phyloP scores from a whole-genome alignment of 208 protist species.

The Naegleria gruberi region DNA sequence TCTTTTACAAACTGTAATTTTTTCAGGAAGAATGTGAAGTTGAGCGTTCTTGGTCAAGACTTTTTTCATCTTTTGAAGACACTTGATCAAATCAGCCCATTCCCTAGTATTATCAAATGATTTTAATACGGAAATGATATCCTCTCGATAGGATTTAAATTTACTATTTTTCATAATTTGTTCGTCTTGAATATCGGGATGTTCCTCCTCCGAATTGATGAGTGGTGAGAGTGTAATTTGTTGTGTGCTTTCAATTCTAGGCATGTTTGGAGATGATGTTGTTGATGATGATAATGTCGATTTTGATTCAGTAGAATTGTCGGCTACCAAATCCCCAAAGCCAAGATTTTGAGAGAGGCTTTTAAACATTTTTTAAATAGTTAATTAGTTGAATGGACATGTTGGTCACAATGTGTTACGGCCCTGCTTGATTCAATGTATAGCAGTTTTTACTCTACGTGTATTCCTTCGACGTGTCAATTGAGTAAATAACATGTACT shows the following conservation, averaged over 20 bases:
- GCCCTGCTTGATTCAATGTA: no score
- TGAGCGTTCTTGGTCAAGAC: constrained; percentile 4
- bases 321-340: background rate
- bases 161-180: constrained; percentile 13
- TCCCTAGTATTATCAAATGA: constrained; percentile 40
- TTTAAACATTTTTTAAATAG: background rate
- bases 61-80: constrained; percentile 31
- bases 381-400: no score
- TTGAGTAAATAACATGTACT: no score
- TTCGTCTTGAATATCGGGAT: background rate
- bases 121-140: constrained; percentile 34
- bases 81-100: constrained; percentile 51
- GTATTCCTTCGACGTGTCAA: no score
- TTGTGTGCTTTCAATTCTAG: background rate
- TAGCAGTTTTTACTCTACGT: no score
- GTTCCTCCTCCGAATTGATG: background rate
- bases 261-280: background rate
- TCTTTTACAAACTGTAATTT: constrained; percentile 43
- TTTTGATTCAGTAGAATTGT: background rate
- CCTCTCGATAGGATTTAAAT: constrained; percentile 38
- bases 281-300: background rate
- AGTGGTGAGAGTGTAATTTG: background rate
- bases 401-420: no score
- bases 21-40: constrained; percentile 33
- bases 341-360: background rate